Conservation (phyloP, 306 rosid species). For the Malus sieversii region DNA sequence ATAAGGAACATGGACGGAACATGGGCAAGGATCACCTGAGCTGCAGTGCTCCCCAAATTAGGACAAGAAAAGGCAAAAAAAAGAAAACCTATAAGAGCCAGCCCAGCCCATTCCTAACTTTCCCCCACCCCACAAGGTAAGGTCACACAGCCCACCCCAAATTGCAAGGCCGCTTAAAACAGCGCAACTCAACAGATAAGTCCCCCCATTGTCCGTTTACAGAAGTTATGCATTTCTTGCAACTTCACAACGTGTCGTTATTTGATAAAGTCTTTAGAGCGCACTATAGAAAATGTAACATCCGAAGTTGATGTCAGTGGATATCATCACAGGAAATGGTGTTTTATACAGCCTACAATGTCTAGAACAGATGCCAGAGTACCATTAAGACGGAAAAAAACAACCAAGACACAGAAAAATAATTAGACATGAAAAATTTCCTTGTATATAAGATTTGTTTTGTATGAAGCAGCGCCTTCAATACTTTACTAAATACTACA, state of each 20-base stretch:
- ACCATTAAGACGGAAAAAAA: background rate
- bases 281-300: background rate
- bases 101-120: background rate
- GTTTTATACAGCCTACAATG: background rate
- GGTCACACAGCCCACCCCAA: background rate
- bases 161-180: background rate
- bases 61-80: background rate
- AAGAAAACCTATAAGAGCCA: background rate
- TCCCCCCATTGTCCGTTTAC: background rate
- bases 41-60: background rate
- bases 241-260: background rate
- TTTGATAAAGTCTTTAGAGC: too few species aligned
- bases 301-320: background rate
- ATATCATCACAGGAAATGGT: background rate
- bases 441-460: background rate
- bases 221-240: background rate
- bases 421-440: background rate
- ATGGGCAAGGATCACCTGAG: background rate
- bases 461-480: background rate
- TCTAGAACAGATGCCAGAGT: background rate
- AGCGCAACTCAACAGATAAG: background rate
- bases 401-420: background rate
- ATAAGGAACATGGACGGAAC: background rate
- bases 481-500: background rate
- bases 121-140: background rate